Conservation (phyloP, 2,329 filamentous ascomycete genomes). For the Aspergillus pseudoglaucus region DNA sequence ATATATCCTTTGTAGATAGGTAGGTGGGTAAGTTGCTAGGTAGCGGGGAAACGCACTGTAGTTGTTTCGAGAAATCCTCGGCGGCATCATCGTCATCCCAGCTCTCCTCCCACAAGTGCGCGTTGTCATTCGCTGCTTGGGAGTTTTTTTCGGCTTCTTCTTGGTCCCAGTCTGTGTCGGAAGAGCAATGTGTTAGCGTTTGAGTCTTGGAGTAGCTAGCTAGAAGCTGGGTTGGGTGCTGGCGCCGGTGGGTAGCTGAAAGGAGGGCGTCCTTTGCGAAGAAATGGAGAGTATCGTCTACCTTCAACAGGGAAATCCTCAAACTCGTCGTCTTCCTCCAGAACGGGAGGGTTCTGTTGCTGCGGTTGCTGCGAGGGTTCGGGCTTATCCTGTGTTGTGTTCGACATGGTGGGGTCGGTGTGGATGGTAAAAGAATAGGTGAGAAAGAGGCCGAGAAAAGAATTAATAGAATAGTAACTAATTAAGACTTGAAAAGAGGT, state of each 20-base stretch:
- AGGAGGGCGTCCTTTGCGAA: too few species aligned
- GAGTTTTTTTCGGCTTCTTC: slow-evolving; percentile 75
- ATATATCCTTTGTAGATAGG: not conserved
- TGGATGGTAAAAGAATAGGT: not conserved
- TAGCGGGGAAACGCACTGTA: slow-evolving; percentile 62
- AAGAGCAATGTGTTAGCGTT: not conserved
- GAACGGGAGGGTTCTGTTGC: slow-evolving; percentile 58
- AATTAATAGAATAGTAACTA: not conserved
- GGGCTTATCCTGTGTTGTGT: slow-evolving; percentile 26
- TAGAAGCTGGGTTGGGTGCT: not conserved
- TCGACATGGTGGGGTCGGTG: slow-evolving; percentile 41
- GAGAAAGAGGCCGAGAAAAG: not conserved
- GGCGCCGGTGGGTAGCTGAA: too few species aligned
- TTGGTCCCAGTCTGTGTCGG: slow-evolving; percentile 71
- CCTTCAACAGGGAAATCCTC: slow-evolving; percentile 98
- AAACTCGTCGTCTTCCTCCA: slow-evolving; percentile 98
- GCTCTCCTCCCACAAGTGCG: slow-evolving; percentile 97
- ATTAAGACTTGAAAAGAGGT: not conserved
- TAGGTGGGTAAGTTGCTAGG: not conserved
- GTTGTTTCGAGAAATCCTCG: slow-evolving; percentile 90
- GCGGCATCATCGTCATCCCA: slow-evolving; percentile 98
- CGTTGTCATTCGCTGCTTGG: slow-evolving; percentile 42
- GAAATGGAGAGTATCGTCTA: slow-evolving; percentile 32
- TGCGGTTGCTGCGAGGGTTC: slow-evolving; percentile 42
- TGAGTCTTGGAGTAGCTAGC: not conserved